A percentile compares a stretch with the other conserved stretches of the same genome.
phyloP scores from a whole-genome alignment of 108 stramenopile genomes.

The Pseudonitzschia pungens region DNA sequence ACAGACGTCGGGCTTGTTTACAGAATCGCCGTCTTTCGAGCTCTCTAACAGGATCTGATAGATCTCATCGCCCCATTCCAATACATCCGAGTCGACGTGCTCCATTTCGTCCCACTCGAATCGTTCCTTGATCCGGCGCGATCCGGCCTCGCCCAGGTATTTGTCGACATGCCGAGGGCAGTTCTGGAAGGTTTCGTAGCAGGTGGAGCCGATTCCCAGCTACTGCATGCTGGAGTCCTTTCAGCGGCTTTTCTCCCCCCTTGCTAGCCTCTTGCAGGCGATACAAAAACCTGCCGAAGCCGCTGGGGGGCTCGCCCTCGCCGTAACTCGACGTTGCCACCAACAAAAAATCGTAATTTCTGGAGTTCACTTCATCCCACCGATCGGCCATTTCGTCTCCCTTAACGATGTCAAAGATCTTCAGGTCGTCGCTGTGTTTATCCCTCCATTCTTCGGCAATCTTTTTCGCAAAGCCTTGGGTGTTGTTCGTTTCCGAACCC shows the following conservation, averaged over 20 bases:
- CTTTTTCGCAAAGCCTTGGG: neutral
- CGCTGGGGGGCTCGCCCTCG: neutral
- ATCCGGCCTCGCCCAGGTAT: neutral
- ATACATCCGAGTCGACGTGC: neutral
- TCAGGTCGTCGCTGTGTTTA: neutral
- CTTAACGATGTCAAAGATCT: neutral
- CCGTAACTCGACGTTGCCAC: neutral
- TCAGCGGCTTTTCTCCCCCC: neutral
- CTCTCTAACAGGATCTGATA: neutral
- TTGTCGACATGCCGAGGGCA: neutral
- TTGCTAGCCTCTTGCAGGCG: neutral
- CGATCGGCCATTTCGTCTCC: neutral
- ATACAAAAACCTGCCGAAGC: neutral
- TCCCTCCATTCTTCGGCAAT: neutral
- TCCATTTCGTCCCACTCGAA: conserved; percentile 4
- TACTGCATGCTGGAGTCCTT: neutral
- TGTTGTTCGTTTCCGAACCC: conserved; percentile 8
- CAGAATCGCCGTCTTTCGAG: neutral
- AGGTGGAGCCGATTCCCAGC: neutral
- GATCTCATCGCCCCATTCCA: neutral
- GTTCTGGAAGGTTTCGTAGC: conserved; percentile 8
- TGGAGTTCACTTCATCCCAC: neutral
- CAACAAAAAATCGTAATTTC: conserved; percentile 6
- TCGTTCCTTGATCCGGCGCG: neutral
- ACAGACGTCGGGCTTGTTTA: neutral